Evolutionary conservation across 176 grass and related monocot genomes (phyloP), one percentile per base, ranked within the genome.

Genomic region (Coix lacrymajobi): DNA sequence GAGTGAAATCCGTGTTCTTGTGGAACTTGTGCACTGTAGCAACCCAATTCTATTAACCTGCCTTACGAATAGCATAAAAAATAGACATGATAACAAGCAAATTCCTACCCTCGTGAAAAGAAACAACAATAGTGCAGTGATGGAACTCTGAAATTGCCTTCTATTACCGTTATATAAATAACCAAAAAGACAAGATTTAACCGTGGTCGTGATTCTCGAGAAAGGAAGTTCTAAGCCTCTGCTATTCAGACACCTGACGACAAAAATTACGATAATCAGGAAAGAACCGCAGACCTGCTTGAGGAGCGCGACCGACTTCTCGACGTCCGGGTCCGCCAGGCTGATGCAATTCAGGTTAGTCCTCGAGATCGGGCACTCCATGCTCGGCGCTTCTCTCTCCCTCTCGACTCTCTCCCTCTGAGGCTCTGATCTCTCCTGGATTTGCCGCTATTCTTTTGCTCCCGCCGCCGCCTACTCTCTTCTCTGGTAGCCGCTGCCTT

Each of bases 251-350:
- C 24, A 71, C 19, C 51, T 44, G 58, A 4, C 1, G 19, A 46
- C 29, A 30, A 46, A 16, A 46, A 77, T 44, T 85, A 20, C 6
- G 20, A 71, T 11, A 34, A 45, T 56, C 83, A 66, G 82, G 45
- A 78, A 26, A 69, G 41, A 89, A 70, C 40, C 26, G 46, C 44
- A 39, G 10, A 92, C 95, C 94, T 92, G 95, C 76, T 94, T 97
- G 83, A 94, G 92, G 69, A 97, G 90, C 10, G 86, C 67, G 63
- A 97, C 92, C 20, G 92, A 97, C 91, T 88, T 92, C 62, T 82
- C 31, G 83, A 85, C 79, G 54, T 92, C 85, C 36, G 89, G 85
- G 41, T 97, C 94, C 17, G 80, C 79, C 64, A 94, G 85, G 83
- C 88, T 92, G 72, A 97, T 97, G 85, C 88, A 85, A 81, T 94